A percentile compares a stretch with the other conserved stretches of the same genome.
Conservation (phyloP, 1,284 basidiomycete species). For the Ustilago crameri region DNA sequence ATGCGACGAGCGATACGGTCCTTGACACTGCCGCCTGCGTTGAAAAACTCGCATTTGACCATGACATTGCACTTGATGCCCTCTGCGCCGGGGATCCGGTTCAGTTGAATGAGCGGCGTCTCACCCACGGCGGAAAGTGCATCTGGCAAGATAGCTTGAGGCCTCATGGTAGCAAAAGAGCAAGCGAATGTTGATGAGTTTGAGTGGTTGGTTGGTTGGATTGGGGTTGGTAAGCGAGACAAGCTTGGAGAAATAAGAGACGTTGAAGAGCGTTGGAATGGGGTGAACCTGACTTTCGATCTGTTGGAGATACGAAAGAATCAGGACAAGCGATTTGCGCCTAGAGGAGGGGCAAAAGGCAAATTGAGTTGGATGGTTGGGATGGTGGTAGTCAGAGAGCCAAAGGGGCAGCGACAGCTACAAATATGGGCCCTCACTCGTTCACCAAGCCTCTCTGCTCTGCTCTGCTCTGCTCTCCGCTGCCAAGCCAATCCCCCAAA, state of each 20-base stretch:
- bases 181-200: neutral
- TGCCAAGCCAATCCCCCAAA: no score
- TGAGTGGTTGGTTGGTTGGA: conserved; percentile 3
- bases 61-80: conserved; percentile 91
- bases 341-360: conserved; percentile 32
- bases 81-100: conserved; percentile 79
- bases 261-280: conserved; percentile 1
- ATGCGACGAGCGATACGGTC: conserved; percentile 88
- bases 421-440: no score
- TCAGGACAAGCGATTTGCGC: conserved; percentile 42
- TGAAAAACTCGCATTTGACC: conserved; percentile 89
- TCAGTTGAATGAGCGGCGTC: conserved; percentile 88
- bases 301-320: conserved; percentile 54
- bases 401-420: neutral
- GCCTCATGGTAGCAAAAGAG: conserved; percentile 25
- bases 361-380: conserved; percentile 14
- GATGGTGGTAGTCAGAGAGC: conserved; percentile 22
- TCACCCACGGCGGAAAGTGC: conserved; percentile 87
- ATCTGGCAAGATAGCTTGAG: conserved; percentile 53
- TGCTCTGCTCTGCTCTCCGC: no score
- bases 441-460: no score
- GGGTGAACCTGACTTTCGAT: conserved; percentile 44
- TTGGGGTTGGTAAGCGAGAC: neutral
- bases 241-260: conserved; percentile 12
- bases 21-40: conserved; percentile 92